Conservation (phyloP, 305 asterid genomes). For the Solanum hybrid region DNA sequence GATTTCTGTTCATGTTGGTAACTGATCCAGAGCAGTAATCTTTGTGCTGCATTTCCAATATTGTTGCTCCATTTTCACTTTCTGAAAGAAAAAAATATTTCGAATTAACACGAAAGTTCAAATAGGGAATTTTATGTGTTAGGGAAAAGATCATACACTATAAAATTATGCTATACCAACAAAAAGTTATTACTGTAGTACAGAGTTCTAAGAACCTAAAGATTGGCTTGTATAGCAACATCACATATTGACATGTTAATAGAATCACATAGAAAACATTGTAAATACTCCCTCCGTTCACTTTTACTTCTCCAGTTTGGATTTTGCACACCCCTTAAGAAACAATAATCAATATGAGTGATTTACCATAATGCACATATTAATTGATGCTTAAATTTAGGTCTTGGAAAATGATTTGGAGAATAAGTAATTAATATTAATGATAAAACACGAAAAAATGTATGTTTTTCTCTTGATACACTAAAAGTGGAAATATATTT, state of each 20-base stretch:
- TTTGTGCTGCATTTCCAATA: constrained; percentile 62
- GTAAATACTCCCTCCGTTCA: neutral
- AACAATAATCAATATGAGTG: neutral
- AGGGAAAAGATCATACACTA: neutral
- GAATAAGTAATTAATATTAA: neutral
- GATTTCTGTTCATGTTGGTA: constrained; percentile 19
- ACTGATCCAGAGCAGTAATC: constrained; percentile 28
- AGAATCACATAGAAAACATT: neutral
- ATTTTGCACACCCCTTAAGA: neutral
- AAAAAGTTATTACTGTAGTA: neutral
- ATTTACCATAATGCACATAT: neutral
- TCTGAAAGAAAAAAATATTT: constrained; percentile 25
- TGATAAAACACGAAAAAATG: neutral
- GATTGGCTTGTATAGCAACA: neutral
- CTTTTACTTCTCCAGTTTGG: neutral
- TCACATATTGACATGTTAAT: neutral
- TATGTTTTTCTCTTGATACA: neutral
- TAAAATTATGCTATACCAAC: neutral
- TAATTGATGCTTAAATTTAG: neutral
- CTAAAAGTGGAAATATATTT: neutral
- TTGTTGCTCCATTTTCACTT: constrained; percentile 47
- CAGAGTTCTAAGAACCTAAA: neutral
- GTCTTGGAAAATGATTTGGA: neutral
- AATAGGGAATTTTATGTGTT: neutral
- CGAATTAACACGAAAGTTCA: neutral